Evolutionary conservation across 371 early-diverging fungal genomes (phyloP).

Genomic region (Rhizopus delemar): DNA sequence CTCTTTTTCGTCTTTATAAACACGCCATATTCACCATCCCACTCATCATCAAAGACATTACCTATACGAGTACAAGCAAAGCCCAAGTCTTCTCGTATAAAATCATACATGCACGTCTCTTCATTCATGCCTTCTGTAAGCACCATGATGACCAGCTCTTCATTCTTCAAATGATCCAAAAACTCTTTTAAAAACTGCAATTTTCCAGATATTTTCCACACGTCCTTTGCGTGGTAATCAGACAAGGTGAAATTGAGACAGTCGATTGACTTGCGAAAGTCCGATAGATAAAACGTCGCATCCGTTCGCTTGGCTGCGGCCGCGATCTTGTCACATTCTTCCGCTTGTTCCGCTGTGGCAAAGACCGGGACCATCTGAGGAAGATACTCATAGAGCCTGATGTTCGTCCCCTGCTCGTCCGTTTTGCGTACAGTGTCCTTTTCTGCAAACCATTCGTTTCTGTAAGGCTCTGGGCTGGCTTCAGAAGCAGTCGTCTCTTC

Average conservation of each 20-base stretch:
- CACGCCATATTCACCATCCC: conserved; percentile 22
- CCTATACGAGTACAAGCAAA: conserved; percentile 15
- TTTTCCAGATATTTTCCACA: conserved; percentile 15
- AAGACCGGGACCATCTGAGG: conserved; percentile 13
- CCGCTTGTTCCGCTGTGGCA: conserved; percentile 4
- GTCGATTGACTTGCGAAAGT: conserved; percentile 7
- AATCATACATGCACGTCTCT: conserved; percentile 3
- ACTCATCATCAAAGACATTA: conserved; percentile 3
- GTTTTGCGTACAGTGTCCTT: not conserved
- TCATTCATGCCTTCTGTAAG: conserved; percentile 6
- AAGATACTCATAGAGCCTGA: conserved; percentile 9
- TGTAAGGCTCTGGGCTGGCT: not conserved
- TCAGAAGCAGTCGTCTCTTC: not conserved
- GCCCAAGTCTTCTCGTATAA: not conserved
- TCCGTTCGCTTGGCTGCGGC: not conserved
- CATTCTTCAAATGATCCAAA: not conserved
- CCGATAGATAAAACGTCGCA: not conserved
- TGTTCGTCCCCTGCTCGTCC: not conserved
- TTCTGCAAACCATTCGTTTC: not conserved
- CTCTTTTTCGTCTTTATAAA: conserved; percentile 13
- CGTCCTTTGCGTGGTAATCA: not conserved
- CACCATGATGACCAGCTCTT: conserved; percentile 5
- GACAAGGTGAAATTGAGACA: conserved; percentile 4
- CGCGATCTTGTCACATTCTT: not conserved
- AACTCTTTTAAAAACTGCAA: conserved; percentile 7